Conservation (phyloP, 768 basidiomycete species). For the Tylopilus balloui region DNA sequence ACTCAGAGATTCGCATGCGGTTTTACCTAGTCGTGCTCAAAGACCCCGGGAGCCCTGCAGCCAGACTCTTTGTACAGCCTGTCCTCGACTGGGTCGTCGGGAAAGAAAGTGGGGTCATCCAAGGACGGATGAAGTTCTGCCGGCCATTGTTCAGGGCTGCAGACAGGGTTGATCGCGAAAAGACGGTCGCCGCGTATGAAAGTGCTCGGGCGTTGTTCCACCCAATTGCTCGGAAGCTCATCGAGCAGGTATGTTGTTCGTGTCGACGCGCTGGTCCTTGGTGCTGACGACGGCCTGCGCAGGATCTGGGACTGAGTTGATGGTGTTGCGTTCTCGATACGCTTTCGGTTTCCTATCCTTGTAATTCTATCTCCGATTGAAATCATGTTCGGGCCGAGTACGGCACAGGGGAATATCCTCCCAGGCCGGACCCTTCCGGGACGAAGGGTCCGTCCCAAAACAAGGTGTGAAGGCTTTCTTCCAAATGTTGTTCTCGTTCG, state of each 20-base stretch:
- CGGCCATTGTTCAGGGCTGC: conserved; percentile 42
- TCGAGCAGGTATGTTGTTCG: conserved; percentile 40
- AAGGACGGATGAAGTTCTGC: conserved; percentile 56
- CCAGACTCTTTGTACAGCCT: conserved; percentile 28
- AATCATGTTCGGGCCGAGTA: no score
- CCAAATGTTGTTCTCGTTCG: no score
- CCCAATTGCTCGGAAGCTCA: conserved; percentile 47
- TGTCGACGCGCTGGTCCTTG: not conserved
- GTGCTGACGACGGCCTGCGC: not conserved
- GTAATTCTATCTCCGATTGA: no score
- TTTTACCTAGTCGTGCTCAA: conserved; percentile 50
- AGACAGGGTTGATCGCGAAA: conserved; percentile 33
- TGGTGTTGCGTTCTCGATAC: not conserved
- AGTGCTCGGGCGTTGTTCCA: conserved; percentile 39
- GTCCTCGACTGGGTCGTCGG: conserved; percentile 48
- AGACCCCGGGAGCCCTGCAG: conserved; percentile 32
- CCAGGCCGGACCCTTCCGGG: no score
- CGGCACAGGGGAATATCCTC: no score
- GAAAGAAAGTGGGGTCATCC: conserved; percentile 37
- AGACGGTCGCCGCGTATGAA: conserved; percentile 35
- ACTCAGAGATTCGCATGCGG: conserved; percentile 49
- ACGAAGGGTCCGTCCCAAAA: no score
- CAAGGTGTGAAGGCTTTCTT: no score
- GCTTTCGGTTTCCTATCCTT: no score
- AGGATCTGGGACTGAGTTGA: conserved; percentile 25